Conservation (phyloP, 129 eudicot genomes). For the Apium graveolens region DNA sequence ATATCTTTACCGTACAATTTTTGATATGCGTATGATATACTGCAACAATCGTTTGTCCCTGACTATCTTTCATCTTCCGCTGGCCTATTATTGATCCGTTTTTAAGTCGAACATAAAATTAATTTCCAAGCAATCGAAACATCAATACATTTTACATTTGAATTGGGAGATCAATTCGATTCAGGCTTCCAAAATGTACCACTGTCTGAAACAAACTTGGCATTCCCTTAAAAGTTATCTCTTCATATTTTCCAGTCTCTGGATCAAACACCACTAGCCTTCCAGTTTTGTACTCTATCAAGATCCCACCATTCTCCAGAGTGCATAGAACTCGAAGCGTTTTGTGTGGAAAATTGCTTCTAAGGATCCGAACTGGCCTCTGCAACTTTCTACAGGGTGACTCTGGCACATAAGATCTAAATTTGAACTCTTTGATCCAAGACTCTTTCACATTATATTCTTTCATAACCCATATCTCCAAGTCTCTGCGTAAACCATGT, state of each 20-base stretch:
- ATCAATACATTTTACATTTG: too few relatives aligned
- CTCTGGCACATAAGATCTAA: slow-evolving; percentile 13
- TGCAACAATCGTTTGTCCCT: too few relatives aligned
- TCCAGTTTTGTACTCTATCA: slow-evolving; percentile 43
- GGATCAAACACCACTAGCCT: slow-evolving; percentile 52
- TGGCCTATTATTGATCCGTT: too few relatives aligned
- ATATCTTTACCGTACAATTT: too few relatives aligned
- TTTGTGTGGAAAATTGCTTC: neutral
- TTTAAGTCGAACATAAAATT: too few relatives aligned
- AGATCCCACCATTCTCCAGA: slow-evolving; percentile 35
- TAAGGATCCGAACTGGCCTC: slow-evolving; percentile 18
- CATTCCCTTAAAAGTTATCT: neutral
- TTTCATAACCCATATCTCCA: slow-evolving; percentile 41
- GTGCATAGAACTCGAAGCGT: slow-evolving; percentile 16
- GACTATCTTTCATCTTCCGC: too few relatives aligned
- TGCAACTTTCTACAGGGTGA: neutral
- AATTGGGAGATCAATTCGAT: neutral
- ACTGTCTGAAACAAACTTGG: neutral
- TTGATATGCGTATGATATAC: too few relatives aligned
- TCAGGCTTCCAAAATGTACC: neutral
- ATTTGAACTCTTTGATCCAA: slow-evolving; percentile 39
- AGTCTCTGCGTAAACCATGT: neutral
- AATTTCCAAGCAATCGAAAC: neutral
- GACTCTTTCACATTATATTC: slow-evolving; percentile 30
- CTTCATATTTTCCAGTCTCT: neutral